Evolutionary conservation across 1,284 basidiomycete species (phyloP).

Genomic region (Leccinum solheimii): DNA sequence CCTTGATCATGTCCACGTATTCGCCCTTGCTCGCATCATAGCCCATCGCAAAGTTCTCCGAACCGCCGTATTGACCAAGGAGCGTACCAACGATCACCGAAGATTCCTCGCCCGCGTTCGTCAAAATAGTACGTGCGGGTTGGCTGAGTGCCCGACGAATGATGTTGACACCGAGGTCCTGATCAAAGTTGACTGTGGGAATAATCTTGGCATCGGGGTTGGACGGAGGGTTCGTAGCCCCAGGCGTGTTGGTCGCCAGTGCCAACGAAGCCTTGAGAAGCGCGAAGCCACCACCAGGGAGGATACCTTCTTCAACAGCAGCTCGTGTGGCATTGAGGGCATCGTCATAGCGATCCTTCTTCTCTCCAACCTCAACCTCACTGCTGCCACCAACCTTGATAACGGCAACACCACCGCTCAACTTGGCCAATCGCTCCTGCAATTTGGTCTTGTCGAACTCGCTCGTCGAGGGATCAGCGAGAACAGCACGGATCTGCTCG

Average conservation of each 20-base stretch:
- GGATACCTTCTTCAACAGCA: slow-evolving; percentile 97
- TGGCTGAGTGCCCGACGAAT: slow-evolving; percentile 86
- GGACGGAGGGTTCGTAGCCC: slow-evolving; percentile 41
- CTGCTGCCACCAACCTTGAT: slow-evolving; percentile 95
- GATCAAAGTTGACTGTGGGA: slow-evolving; percentile 92
- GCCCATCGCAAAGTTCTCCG: slow-evolving; percentile 80
- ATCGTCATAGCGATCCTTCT: slow-evolving; percentile 99
- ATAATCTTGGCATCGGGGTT: slow-evolving; percentile 65
- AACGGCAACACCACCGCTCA: slow-evolving; percentile 94
- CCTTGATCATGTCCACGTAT: slow-evolving; percentile 93
- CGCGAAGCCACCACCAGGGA: slow-evolving; percentile 93
- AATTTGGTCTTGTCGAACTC: slow-evolving; percentile 97
- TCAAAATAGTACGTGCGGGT: slow-evolving; percentile 87
- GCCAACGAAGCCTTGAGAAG: slow-evolving; percentile 87
- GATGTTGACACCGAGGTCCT: slow-evolving; percentile 94
- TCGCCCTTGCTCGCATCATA: slow-evolving; percentile 92
- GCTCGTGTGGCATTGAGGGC: slow-evolving; percentile 97
- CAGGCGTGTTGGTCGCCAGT: slow-evolving; percentile 63
- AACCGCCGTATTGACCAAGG: slow-evolving; percentile 62
- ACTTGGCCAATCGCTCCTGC: slow-evolving; percentile 97
- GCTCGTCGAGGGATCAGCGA: slow-evolving; percentile 82
- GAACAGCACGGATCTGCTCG: slow-evolving; percentile 90
- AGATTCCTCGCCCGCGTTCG: slow-evolving; percentile 95
- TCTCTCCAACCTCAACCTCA: slow-evolving; percentile 98
- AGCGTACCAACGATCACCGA: slow-evolving; percentile 91